These are phyloP conservation scores for Clausena lansium DNA, from an alignment of 345 rosid genomes.

Conservation along the genomic window DNA sequence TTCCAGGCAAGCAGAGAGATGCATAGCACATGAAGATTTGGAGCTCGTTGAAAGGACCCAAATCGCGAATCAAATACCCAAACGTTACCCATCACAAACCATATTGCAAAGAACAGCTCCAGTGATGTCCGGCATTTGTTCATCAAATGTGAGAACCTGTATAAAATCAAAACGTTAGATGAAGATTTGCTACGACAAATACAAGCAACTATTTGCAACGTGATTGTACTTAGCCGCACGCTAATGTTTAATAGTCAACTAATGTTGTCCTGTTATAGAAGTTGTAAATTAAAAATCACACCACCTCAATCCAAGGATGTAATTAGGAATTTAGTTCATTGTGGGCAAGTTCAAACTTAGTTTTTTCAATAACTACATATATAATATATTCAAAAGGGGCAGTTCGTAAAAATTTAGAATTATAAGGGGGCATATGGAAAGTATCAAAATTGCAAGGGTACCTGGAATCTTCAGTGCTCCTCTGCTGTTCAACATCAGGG, in stretches of 20 bases:
- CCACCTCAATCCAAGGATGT: neutral
- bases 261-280: too few species aligned
- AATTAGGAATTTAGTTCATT: neutral
- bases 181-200: too few species aligned
- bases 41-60: conserved; percentile 74
- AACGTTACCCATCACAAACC: conserved; percentile 98
- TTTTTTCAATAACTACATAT: too few species aligned
- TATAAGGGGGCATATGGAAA: too few species aligned
- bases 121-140: conserved; percentile 85
- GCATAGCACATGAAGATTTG: conserved; percentile 84
- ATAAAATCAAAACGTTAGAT: neutral
- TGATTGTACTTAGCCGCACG: too few species aligned
- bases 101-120: conserved; percentile 98
- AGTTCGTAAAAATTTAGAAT: too few species aligned
- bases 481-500: conserved; percentile 71
- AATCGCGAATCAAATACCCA: conserved; percentile 97
- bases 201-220: too few species aligned
- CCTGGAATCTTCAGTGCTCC: conserved; percentile 80
- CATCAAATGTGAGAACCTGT: conserved; percentile 79
- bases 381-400: too few species aligned
- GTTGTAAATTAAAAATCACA: too few species aligned
- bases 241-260: too few species aligned
- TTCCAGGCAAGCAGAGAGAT: conserved; percentile 90
- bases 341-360: too few species aligned
- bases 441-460: conserved; percentile 15